Percentiles rank a stretch among this genome's conserved stretches.
phyloP scores from a whole-genome alignment of 2,329 filamentous ascomycete species.

The Amphichorda felina region DNA sequence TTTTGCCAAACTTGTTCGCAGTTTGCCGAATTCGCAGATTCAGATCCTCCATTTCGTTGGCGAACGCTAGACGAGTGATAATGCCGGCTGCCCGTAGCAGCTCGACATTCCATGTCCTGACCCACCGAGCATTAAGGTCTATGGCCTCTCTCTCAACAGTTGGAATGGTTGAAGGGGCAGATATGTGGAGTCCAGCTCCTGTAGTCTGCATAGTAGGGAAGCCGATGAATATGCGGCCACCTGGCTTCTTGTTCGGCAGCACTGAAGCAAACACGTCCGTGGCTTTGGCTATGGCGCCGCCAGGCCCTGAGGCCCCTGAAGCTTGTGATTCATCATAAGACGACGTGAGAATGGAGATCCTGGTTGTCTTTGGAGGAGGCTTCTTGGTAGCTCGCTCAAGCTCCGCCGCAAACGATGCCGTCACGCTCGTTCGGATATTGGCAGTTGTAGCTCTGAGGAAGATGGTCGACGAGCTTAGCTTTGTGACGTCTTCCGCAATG shows the following conservation, averaged over 20 bases:
- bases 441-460: slow-evolving; percentile 85
- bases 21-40: slow-evolving; percentile 42
- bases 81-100: slow-evolving; percentile 87
- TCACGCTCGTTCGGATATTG: slow-evolving; percentile 64
- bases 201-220: slow-evolving; percentile 98
- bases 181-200: slow-evolving; percentile 85
- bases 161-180: slow-evolving; percentile 89
- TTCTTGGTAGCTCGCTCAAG: slow-evolving; percentile 96
- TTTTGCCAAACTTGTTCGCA: slow-evolving; percentile 33
- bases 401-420: slow-evolving; percentile 64
- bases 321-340: slow-evolving; percentile 74
- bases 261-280: slow-evolving; percentile 84
- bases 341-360: slow-evolving; percentile 77
- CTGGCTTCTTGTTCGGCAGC: slow-evolving; percentile 68
- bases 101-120: slow-evolving; percentile 90
- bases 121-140: slow-evolving; percentile 89
- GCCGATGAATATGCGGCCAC: slow-evolving; percentile 88
- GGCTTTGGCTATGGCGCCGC: slow-evolving; percentile 38
- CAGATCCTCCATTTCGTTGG: slow-evolving; percentile 73
- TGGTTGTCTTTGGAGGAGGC: slow-evolving; percentile 78
- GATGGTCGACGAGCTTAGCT: slow-evolving; percentile 62
- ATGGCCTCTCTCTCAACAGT: slow-evolving; percentile 96
- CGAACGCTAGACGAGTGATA: slow-evolving; percentile 77
- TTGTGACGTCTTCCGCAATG: slow-evolving; percentile 61
- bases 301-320: slow-evolving; percentile 38